Conservation (phyloP, 2,329 filamentous ascomycete genomes). For the Arthrobotrys iridis region DNA sequence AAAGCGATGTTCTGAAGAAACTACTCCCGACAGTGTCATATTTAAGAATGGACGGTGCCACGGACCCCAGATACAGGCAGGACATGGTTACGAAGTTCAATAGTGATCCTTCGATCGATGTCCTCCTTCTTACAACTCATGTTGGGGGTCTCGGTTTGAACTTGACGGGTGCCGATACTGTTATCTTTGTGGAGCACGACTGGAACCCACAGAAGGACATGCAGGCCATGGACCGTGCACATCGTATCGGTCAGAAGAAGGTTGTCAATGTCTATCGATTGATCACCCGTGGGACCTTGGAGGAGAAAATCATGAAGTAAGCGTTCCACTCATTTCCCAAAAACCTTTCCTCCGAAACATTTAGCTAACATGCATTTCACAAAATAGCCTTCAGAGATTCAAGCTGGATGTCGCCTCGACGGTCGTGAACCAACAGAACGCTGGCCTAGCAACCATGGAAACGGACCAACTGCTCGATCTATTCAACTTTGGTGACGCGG, state of each 20-base stretch:
- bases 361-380: conserved; percentile 22
- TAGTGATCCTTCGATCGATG: conserved; percentile 94
- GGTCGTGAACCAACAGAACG: conserved; percentile 98
- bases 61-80: conserved; percentile 92
- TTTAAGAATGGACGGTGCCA: conserved; percentile 89
- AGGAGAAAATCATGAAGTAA: conserved; percentile 94
- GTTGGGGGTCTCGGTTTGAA: conserved; percentile 95
- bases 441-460: conserved; percentile 93
- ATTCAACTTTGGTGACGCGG: conserved; percentile 87
- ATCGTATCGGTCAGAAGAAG: conserved; percentile 99
- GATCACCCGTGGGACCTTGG: conserved; percentile 92
- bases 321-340: conserved; percentile 57
- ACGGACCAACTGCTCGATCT: conserved; percentile 97
- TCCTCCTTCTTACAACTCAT: conserved; percentile 89
- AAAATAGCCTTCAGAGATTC: conserved; percentile 86
- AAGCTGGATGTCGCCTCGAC: conserved; percentile 99
- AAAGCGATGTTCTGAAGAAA: conserved; percentile 88
- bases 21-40: conserved; percentile 93
- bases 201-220: conserved; percentile 99
- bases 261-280: conserved; percentile 98
- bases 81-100: conserved; percentile 99
- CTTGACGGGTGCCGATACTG: conserved; percentile 94
- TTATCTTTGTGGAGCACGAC: conserved; percentile 99
- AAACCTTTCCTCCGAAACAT: neutral
- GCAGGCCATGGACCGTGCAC: conserved; percentile 97